Evolutionary conservation across 2,329 filamentous ascomycete species (phyloP), one percentile per base, ranked within the genome.

Genomic region (Aureobasidium zeae): DNA sequence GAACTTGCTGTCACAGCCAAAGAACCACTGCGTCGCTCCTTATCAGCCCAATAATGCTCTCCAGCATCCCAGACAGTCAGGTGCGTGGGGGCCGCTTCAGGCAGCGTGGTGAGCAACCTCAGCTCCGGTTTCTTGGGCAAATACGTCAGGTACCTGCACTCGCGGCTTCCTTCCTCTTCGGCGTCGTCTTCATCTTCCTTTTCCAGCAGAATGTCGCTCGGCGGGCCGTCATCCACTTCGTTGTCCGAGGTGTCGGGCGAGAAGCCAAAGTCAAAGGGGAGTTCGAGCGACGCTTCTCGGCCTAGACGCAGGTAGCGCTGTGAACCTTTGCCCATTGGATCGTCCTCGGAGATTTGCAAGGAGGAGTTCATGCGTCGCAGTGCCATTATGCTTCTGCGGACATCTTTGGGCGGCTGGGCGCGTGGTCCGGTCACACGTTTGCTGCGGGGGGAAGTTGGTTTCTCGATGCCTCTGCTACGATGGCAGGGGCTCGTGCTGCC

Each of bases 361-460:
- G 21, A 34, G 19, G 60, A 63, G 49, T 69, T 68, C 65, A 67
- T 67, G 15, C 65, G 57, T 5, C 66, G 54, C 3, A 69, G 55
- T 13, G 59, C 60, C 47, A 57, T 56, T 30, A 66, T 63, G 6
- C 62, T 63, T 22, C 58, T 57, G 11, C 63, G 58, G 4, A 68
- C 51, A 10, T 59, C 58, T 42, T 58, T 58, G 1, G 60, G 57
- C 2, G 65, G 62, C 7, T 54, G 55, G 2, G 49, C 45, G 33
- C 64, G 60, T 0, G 65, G 64, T 20, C 56, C 56, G 26, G 30
- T 44, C 11, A 33, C 20, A 9, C 30, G 30, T 13, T 33, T 44
- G 30, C 30, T 35, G 22, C 39, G 21, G n/a, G n/a, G n/a, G 5
- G 19, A 28, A 22, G 39, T 28, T 2, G 8, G 8, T 12, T 44